phyloP scores from a whole-genome alignment of 441 rosid species.

The Omphalea diandra region DNA sequence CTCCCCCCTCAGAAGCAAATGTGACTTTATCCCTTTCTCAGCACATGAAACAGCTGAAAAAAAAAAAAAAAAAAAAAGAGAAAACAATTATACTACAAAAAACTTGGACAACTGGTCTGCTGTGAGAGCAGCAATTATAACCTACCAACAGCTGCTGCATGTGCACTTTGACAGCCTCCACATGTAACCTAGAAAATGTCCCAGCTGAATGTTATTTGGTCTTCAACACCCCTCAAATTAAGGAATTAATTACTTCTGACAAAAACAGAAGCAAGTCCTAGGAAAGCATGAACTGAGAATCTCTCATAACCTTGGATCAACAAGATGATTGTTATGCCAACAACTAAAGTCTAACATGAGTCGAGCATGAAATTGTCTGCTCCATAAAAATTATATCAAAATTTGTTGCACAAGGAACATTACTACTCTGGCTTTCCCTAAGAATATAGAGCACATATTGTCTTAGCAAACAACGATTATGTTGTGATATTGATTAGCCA shows the following conservation, averaged over 20 bases:
- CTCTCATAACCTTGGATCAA: background rate
- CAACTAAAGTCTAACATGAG: background rate
- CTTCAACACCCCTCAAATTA: slow-evolving; percentile 21
- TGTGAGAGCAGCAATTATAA: slow-evolving; percentile 7
- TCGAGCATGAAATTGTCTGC: background rate
- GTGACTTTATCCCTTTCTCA: slow-evolving; percentile 78
- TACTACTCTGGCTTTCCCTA: background rate
- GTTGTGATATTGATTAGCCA: background rate
- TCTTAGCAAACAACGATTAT: background rate
- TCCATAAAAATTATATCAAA: background rate
- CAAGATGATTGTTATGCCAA: slow-evolving; percentile 1
- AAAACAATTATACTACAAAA: background rate
- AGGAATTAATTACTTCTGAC: slow-evolving; percentile 8
- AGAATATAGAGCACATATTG: background rate
- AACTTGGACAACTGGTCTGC: slow-evolving; percentile 9
- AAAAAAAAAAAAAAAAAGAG: slow-evolving; percentile 20
- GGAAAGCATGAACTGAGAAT: background rate
- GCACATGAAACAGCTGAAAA: slow-evolving; percentile 89
- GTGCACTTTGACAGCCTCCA: slow-evolving; percentile 96
- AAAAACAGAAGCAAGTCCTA: background rate
- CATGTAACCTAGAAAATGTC: slow-evolving; percentile 77
- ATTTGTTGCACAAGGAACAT: background rate
- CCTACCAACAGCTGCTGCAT: slow-evolving; percentile 85
- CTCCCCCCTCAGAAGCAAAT: slow-evolving; percentile 85
- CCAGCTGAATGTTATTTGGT: slow-evolving; percentile 27